Base-by-base conservation (phyloP, 2,329 filamentous ascomycete genomes). In the Neoarthrinium moseri region DNA sequence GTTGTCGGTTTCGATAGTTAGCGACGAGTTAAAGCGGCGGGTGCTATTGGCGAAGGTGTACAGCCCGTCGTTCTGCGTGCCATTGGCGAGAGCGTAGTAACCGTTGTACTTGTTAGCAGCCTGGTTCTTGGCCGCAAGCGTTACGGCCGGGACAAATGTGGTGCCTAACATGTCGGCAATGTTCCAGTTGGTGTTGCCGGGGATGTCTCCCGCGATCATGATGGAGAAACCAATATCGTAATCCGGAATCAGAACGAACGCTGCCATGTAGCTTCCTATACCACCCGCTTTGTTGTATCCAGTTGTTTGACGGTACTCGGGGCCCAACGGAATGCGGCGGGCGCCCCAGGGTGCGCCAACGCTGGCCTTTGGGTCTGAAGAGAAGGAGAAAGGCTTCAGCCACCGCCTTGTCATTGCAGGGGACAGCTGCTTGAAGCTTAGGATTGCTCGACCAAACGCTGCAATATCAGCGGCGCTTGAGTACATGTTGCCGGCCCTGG, bases 211-310 rank as follows among this genome's bases (percentile, higher is more conserved):
- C 8, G 68, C 71, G 2, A 63, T 51, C 1, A 74, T 56, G 15
- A 72, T 54, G 1, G 58, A 61, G 46, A 74, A 68, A 1, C 72
- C 71, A 12, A 70, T 56, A 38, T 68, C 62, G 39, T 64, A 72
- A 47, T 74, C 70, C 1, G 70, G 72, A 3, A 74, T 49, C 5
- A 76, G 54, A 2, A 63, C 63, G 1, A 75, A 43, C 7, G 65
- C 57, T 2, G 63, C 60, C 15, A 61, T 62, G 48, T 71, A 74
- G 29, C 54, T 50, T 21, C 67, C 64, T 8, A 72, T 57, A 47
- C 70, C 62, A 6, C 72, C 69, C 2, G 61, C 54, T 53, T 77
- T 74, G 49, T 64, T 50, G 43, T 55, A 70, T 5, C 69, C 66
- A n/a, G 63, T 59, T 6, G 70, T 70, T 49, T 70, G 55, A 34